Base-by-base conservation (phyloP, 2,329 filamentous ascomycete genomes). In the Tolypocladium cylindrosporum region DNA sequence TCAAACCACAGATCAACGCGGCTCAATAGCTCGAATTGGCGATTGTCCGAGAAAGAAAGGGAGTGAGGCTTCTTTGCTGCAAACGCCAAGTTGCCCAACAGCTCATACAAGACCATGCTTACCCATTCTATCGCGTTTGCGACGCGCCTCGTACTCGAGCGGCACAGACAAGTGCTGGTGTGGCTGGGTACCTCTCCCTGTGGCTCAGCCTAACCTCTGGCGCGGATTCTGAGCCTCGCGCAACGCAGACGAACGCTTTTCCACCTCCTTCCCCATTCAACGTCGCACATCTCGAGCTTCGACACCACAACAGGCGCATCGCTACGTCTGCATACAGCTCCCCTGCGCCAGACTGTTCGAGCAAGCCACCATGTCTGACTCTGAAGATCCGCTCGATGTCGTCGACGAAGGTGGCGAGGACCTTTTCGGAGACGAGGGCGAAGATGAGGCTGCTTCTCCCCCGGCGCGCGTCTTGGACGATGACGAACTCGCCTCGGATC, bases 401-500 rank as follows among this genome's bases (percentile, higher is more conserved):
- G 74, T 81, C 58, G 81, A 83, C 58, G 79, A 79, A 55, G 81
- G 75, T 58, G 83, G 77, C 59, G 83, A 84, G 66, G 84, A 86
- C 66, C 77, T 86, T 52, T 86, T 87, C 61, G 84, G 83, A 56
- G 82, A 84, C 58, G 81, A 79, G 55, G 81, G 75, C 42, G 77
- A 88, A 63, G 82, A 84, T 59, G 84, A 87, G 40, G 62, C 67
- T 54, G 62, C 66, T 72, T 84, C 62, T 80, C 85, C 55, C 80
- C 85, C 85, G 67, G 85, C 85, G 64, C 81, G 83, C 64, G 80
- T 79, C 52, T 76, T 86, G 21, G 80, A 81, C 66, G 88, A 91
- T 65, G 82, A 85, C 62, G 80, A 82, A 27, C 73, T 82, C 6
- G 78, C 74, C 34, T 82, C 79, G 2, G 80, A 84, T 16, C 73